Base-by-base conservation (phyloP, 2,329 filamentous ascomycete species). In the Colletotrichum liriopes region DNA sequence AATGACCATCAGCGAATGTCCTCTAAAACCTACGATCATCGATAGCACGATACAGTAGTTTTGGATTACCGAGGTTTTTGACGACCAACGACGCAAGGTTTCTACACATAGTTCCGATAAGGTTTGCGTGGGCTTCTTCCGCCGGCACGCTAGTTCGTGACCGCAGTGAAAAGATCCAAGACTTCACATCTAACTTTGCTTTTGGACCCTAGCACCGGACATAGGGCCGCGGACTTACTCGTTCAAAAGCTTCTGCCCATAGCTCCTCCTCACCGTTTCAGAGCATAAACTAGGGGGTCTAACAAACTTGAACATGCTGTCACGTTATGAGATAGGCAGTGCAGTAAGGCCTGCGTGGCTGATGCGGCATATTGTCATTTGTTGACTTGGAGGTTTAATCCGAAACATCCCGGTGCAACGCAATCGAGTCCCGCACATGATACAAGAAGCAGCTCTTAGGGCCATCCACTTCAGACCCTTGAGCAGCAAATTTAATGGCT, bases 161-260 rank as follows among this genome's bases (percentile, higher is more conserved):
- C 58, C 18, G 26, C 26, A 14, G 26, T 23, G 55, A 37, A n/a
- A 18, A 11, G 35, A 29, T 9, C 14, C 7, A 37, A n/a, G 12
- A 41, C 16, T 18, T 32, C 39, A 43, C 26, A 26, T 29, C 3
- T 32, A 59, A 14, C 23, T 7, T 45, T 26, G n/a, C 23, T 23
- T 14, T 43, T 18, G n/a, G 39, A 39, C 6, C 26, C 23, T 43
- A 9, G 39, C 55, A 16, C 2, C 16, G 4, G n/a, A n/a, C 20
- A 11, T 5, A 23, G 29, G 5, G 32, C 35, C 11, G 37, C 4
- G 20, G 20, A 37, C 26, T 26, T 26, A 32, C 23, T n/a, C 41
- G 56, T n/a, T 32, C 23, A 2, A 20, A 60, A 60, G 18, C 26
- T 45, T 60, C 56, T 60, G 56, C 56, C 56, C 56, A 14, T 12